Evolutionary conservation across 495 filamentous ascomycete genomes (phyloP), one percentile per base, ranked within the genome.

Genomic region (Aspergillus steynii): DNA sequence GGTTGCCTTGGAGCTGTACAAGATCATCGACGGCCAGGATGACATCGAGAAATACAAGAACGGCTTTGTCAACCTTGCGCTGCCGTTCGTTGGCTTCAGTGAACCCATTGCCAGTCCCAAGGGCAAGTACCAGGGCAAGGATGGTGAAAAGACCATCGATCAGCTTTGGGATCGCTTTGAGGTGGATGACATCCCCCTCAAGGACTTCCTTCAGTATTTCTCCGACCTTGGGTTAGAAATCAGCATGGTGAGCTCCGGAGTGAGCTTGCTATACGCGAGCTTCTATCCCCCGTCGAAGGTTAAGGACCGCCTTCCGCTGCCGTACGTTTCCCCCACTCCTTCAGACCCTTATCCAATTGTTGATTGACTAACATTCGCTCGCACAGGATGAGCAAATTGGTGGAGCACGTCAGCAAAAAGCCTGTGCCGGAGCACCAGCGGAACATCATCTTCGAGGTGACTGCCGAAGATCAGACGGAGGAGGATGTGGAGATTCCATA

Each of bases 11-110:
- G 96, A 99, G 80, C 80, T 98, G 31, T 97, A 90, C 86, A 99
- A 99, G 86, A 85, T 99, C 65, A 81, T 98, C 47, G 96, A 97
- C 73, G 95, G 93, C 66, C 96, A 99, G 80, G 83, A 79, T 15
- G 90, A 98, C 64, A 89, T 97, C 65, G 94, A 97, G 74, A 90
- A 97, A 67, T 99, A 94, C 84, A 98, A 98, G 84, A 99, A 99
- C 75, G 96, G 96, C 28, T 99, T 99, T 72, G 78, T 98, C 73
- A 99, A 99, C 79, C 81, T 99, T 59, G 96, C 96, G 5, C 83
- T 99, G 52, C 95, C 95, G 7, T 97, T 98, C 83, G 93, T 98
- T 62, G 94, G 93, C 25, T 99, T 98, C 84, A 96, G 92, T 74
- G 95, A 99, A 76, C 95, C 95, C 10, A 91, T 99, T 65, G 84